Percentiles rank a stretch among this genome's conserved stretches.
These are phyloP conservation scores for Nakazawaea laoshanensis DNA, from an alignment of 805 yeast species.

Conservation along the genomic window DNA sequence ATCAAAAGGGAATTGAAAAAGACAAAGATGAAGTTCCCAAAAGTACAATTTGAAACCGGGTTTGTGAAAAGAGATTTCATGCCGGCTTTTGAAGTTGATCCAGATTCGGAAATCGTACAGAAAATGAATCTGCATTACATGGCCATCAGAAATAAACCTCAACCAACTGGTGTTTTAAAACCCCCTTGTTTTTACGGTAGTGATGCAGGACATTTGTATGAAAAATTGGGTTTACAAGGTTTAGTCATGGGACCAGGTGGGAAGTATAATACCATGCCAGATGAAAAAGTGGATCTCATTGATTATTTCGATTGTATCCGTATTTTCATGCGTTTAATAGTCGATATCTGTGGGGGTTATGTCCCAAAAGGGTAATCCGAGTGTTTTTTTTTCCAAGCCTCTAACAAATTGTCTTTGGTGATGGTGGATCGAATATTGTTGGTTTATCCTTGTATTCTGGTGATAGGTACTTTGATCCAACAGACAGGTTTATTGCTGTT, in stretches of 20 bases:
- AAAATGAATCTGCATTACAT: slow-evolving; percentile 13
- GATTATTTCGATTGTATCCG: slow-evolving; percentile 18
- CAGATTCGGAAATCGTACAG: slow-evolving; percentile 15
- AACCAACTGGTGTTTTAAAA: slow-evolving; percentile 18
- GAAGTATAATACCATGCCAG: slow-evolving; percentile 19
- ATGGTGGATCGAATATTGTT: too few relatives aligned
- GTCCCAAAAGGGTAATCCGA: too few relatives aligned
- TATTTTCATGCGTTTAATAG: slow-evolving; percentile 16
- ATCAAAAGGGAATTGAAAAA: slow-evolving; percentile 17
- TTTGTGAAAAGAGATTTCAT: slow-evolving; percentile 15
- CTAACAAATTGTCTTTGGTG: too few relatives aligned
- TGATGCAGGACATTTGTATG: slow-evolving; percentile 18
- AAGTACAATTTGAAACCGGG: slow-evolving; percentile 16
- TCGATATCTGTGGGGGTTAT: slow-evolving; percentile 16
- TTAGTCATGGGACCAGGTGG: slow-evolving; percentile 20
- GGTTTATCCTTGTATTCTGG: slow-evolving; percentile 3
- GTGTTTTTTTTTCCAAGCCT: too few relatives aligned
- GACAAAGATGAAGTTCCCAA: slow-evolving; percentile 16
- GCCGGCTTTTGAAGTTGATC: slow-evolving; percentile 18
- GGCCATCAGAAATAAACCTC: slow-evolving; percentile 13
- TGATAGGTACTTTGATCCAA: slow-evolving; percentile 4
- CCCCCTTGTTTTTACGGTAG: slow-evolving; percentile 20
- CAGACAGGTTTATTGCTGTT: slow-evolving; percentile 4
- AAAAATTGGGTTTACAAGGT: slow-evolving; percentile 17
- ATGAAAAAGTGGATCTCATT: slow-evolving; percentile 16